Evolutionary conservation across 2,329 filamentous ascomycete species (phyloP).

Genomic region (Microcyclosporella mali): DNA sequence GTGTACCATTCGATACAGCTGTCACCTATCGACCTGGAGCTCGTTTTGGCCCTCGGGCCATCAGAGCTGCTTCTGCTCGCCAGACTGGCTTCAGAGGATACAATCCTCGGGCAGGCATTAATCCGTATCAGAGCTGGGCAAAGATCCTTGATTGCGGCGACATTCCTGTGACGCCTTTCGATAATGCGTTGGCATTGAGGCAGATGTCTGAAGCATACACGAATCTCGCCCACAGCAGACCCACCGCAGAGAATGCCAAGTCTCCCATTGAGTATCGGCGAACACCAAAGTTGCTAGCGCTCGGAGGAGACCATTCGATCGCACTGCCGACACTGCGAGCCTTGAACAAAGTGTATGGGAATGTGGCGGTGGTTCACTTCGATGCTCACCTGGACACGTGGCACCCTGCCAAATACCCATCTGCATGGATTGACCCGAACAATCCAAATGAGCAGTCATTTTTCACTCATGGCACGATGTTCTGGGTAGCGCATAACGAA

Average conservation of each 20-base stretch:
- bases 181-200: constrained; percentile 71
- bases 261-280: constrained; percentile 38
- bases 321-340: constrained; percentile 47
- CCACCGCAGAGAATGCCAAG: constrained; percentile 30
- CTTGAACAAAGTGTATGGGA: constrained; percentile 40
- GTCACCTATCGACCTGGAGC: constrained; percentile 50
- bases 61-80: constrained; percentile 73
- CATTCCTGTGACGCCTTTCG: constrained; percentile 78
- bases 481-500: constrained; percentile 79
- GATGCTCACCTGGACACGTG: constrained; percentile 73
- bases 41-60: constrained; percentile 80
- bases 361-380: constrained; percentile 46
- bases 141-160: constrained; percentile 83
- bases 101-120: constrained; percentile 75
- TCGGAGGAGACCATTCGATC: constrained; percentile 48
- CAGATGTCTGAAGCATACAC: constrained; percentile 80
- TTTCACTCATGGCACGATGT: constrained; percentile 88
- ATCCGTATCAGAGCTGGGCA: constrained; percentile 76
- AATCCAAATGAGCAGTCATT: constrained; percentile 57
- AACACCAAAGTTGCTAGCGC: constrained; percentile 42
- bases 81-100: constrained; percentile 75
- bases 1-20: constrained; percentile 65
- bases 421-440: constrained; percentile 56
- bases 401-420: constrained; percentile 75
- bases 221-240: constrained; percentile 53